Conservation (phyloP, 2,329 filamentous ascomycete genomes). For the Fusarium domesticum region DNA sequence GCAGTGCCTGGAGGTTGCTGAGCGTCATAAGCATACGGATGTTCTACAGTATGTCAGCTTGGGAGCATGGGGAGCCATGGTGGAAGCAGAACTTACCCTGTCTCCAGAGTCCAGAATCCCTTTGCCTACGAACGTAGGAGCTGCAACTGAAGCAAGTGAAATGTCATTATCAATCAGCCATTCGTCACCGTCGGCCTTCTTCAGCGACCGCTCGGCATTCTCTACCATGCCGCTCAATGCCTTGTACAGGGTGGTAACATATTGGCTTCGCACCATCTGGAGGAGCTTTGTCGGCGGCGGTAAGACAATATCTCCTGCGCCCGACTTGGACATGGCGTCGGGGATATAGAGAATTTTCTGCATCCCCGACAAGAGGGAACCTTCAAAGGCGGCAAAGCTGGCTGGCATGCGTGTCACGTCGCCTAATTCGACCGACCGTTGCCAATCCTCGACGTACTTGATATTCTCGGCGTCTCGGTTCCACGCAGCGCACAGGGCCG, state of each 20-base stretch:
- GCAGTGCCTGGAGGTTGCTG: slow-evolving; percentile 83
- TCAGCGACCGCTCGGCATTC: slow-evolving; percentile 77
- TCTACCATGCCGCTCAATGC: slow-evolving; percentile 94
- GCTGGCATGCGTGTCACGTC: slow-evolving; percentile 90
- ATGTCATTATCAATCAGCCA: slow-evolving; percentile 52
- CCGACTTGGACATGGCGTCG: slow-evolving; percentile 74
- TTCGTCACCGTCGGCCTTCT: slow-evolving; percentile 62
- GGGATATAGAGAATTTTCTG: slow-evolving; percentile 94
- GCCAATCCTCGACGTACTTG: slow-evolving; percentile 93
- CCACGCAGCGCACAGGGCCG: slow-evolving; percentile 86
- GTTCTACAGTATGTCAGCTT: slow-evolving; percentile 55
- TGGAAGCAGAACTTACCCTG: slow-evolving; percentile 42
- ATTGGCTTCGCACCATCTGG: slow-evolving; percentile 86
- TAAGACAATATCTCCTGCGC: slow-evolving; percentile 72
- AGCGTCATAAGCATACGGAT: slow-evolving; percentile 91
- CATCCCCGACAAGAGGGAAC: slow-evolving; percentile 76
- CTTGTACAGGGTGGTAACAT: slow-evolving; percentile 91
- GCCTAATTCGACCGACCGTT: slow-evolving; percentile 72
- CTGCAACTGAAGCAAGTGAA: slow-evolving; percentile 35
- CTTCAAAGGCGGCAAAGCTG: slow-evolving; percentile 82
- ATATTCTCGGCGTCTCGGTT: slow-evolving; percentile 89
- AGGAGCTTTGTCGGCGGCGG: slow-evolving; percentile 84
- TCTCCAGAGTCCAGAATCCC: slow-evolving; percentile 54
- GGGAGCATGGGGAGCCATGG: neutral
- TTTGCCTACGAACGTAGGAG: slow-evolving; percentile 40